Percentiles rank a stretch among this genome's conserved stretches.
Evolutionary conservation across 768 basidiomycete genomes (phyloP).

Genomic region (Tylopilus rubrobrunneus): DNA sequence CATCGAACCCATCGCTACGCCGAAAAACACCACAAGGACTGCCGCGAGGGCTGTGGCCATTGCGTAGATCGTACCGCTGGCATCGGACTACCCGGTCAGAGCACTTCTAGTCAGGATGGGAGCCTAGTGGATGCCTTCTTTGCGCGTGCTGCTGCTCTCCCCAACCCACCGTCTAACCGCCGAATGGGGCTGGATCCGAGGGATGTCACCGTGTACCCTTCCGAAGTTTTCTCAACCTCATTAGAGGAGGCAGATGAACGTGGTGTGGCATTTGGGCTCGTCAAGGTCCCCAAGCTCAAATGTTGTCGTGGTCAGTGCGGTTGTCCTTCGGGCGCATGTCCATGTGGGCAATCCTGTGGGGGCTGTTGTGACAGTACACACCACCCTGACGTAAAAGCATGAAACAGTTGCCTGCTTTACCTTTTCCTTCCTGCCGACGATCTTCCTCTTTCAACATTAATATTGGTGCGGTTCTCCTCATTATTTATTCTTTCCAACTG

Average conservation of each 20-base stretch:
- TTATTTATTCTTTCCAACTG: not conserved
- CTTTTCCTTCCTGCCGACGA: not conserved
- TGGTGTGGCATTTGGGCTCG: constrained; percentile 43
- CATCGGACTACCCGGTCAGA: constrained; percentile 38
- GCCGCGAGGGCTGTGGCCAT: constrained; percentile 51
- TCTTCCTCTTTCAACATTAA: not conserved
- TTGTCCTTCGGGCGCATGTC: constrained; percentile 51
- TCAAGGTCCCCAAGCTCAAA: constrained; percentile 60
- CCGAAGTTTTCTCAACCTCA: constrained; percentile 32
- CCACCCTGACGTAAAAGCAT: not conserved
- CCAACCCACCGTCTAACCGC: constrained; percentile 46
- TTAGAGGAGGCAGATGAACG: constrained; percentile 36
- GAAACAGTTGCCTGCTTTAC: not conserved
- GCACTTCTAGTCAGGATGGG: constrained; percentile 6
- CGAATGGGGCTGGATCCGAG: constrained; percentile 45
- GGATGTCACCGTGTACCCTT: constrained; percentile 46
- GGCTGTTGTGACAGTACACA: constrained; percentile 41
- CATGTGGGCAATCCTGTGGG: constrained; percentile 53
- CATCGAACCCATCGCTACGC: constrained; percentile 57
- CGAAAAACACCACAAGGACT: constrained; percentile 34
- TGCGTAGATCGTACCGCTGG: constrained; percentile 56
- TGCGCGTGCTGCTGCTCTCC: constrained; percentile 64
- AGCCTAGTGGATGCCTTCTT: constrained; percentile 61
- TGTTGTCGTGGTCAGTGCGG: constrained; percentile 63
- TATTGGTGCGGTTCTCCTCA: not conserved